Percentiles rank a stretch among this genome's conserved stretches.
These are phyloP conservation scores for Scolecobasidium constrictum DNA, from an alignment of 2,329 filamentous ascomycete species.

Conservation along the genomic window DNA sequence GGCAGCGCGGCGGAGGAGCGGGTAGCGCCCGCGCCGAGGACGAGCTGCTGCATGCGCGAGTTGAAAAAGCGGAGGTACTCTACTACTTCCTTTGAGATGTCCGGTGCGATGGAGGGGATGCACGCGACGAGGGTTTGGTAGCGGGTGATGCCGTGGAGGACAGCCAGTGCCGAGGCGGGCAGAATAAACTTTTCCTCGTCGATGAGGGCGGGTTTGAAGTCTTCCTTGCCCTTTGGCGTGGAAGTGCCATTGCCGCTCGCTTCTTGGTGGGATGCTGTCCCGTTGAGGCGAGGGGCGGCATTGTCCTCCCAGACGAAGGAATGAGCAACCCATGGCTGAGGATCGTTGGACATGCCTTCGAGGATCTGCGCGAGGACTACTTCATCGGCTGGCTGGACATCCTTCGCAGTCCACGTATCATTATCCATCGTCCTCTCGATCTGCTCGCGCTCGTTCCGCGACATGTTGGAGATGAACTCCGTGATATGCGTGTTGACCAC, in stretches of 20 bases:
- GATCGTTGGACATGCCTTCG: constrained; percentile 60
- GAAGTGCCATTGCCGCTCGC: constrained; percentile 19
- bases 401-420: constrained; percentile 69
- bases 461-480: constrained; percentile 63
- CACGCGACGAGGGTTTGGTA: constrained; percentile 75
- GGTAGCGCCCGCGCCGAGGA: constrained; percentile 87
- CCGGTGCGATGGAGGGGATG: constrained; percentile 80
- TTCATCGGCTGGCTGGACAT: constrained; percentile 56
- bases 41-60: constrained; percentile 89
- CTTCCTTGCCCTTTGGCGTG: constrained; percentile 16
- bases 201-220: constrained; percentile 56
- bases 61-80: constrained; percentile 91
- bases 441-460: constrained; percentile 61
- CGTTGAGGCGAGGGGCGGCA: constrained; percentile 15
- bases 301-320: constrained; percentile 40
- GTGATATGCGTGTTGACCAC: constrained; percentile 74
- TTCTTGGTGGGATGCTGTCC: constrained; percentile 1
- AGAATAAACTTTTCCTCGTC: constrained; percentile 80
- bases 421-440: constrained; percentile 68
- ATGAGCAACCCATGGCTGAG: constrained; percentile 48
- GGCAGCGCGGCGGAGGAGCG: constrained; percentile 70
- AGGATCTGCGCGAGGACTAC: constrained; percentile 54
- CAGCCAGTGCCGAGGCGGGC: constrained; percentile 70
- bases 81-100: constrained; percentile 68
- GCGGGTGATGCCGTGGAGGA: constrained; percentile 68